Percentiles rank a stretch among this genome's conserved stretches.
Evolutionary conservation across 129 eudicot genomes (phyloP).

Genomic region (Flaveria brownii): DNA sequence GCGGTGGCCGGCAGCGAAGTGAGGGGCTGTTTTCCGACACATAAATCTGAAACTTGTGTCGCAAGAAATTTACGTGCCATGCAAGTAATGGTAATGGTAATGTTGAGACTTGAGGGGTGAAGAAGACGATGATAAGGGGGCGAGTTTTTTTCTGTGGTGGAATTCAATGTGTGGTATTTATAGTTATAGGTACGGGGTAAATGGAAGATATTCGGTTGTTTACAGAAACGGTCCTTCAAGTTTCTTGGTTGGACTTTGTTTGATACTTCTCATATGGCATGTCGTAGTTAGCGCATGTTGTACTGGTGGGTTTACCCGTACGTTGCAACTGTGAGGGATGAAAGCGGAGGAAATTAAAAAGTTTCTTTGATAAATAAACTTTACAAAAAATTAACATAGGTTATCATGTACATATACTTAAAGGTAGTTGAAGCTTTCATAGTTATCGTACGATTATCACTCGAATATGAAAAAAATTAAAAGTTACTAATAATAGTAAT

Average conservation of each 20-base stretch:
- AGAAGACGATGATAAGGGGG: constrained; percentile 2
- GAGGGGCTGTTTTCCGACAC: constrained; percentile 78
- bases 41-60: constrained; percentile 63
- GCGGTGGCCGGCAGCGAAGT: constrained; percentile 47
- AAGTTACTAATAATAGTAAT: too few relatives aligned
- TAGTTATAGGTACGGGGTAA: constrained; percentile 31
- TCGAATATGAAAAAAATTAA: too few relatives aligned
- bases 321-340: too few relatives aligned
- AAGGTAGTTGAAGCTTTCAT: too few relatives aligned
- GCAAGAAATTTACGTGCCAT: constrained; percentile 69
- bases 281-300: background rate
- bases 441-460: too few relatives aligned
- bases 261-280: background rate
- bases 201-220: background rate
- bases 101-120: background rate
- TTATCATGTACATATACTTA: too few relatives aligned
- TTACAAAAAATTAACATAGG: too few relatives aligned
- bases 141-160: constrained; percentile 7
- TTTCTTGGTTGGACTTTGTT: background rate
- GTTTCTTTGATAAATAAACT: too few relatives aligned
- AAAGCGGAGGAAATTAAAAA: too few relatives aligned
- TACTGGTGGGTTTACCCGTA: too few relatives aligned
- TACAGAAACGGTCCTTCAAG: background rate
- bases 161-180: constrained; percentile 21
- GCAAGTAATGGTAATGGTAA: constrained; percentile 24